Conservation (phyloP, 805 yeast genomes). For the Kuraishia capsulata region DNA sequence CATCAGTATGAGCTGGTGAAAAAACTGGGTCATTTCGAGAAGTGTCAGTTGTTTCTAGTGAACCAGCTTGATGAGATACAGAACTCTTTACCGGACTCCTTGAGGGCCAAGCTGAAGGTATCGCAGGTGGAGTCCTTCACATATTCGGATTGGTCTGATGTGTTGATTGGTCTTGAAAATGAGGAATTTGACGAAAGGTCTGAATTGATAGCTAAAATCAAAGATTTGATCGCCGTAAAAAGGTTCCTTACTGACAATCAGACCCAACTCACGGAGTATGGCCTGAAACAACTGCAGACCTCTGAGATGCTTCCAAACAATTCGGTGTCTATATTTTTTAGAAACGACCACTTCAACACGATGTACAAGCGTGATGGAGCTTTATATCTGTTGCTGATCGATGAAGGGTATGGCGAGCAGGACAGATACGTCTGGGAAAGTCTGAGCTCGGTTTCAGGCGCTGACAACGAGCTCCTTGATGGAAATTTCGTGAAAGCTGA, state of each 20-base stretch:
- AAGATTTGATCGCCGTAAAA: conserved; percentile 6
- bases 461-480: conserved; percentile 57
- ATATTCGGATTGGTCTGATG: conserved; percentile 4
- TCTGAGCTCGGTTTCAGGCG: conserved; percentile 56
- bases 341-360: conserved; percentile 86
- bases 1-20: conserved; percentile 3
- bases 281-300: conserved; percentile 37
- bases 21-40: conserved; percentile 15
- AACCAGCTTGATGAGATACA: conserved; percentile 7
- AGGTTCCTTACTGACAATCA: conserved; percentile 49
- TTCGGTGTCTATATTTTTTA: conserved; percentile 62
- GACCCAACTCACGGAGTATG: conserved; percentile 69
- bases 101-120: no score
- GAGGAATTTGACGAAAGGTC: conserved; percentile 2
- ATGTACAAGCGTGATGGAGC: conserved; percentile 39
- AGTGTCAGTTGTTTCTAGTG: conserved; percentile 19
- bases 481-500: conserved; percentile 48
- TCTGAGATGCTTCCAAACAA: conserved; percentile 33
- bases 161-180: conserved; percentile 1
- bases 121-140: not conserved
- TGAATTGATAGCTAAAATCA: not conserved
- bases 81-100: not conserved
- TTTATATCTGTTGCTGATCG: conserved; percentile 65
- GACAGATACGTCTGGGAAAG: conserved; percentile 75
- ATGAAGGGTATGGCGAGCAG: conserved; percentile 45